Conservation (phyloP, 2,329 filamentous ascomycete species). For the Neonectria magnoliae region DNA sequence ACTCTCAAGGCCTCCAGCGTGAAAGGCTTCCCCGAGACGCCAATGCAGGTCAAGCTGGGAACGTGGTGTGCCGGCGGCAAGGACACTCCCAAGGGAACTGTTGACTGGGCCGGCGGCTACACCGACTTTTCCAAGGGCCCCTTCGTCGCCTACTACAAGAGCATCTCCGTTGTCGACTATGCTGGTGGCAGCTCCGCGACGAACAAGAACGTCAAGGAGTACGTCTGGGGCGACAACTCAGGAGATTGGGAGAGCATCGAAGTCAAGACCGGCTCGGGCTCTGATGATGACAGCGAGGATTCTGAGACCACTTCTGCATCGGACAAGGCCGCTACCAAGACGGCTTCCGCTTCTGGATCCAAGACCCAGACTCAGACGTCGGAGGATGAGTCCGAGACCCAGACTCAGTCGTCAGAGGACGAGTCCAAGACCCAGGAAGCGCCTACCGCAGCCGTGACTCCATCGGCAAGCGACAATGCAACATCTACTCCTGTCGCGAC, state of each 20-base stretch:
- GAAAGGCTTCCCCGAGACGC: conserved; percentile 74
- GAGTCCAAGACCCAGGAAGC: background rate
- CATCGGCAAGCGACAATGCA: background rate
- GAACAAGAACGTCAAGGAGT: conserved; percentile 51
- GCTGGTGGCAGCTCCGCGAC: conserved; percentile 48
- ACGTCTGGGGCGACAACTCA: conserved; percentile 53
- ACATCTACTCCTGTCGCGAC: background rate
- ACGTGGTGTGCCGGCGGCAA: conserved; percentile 70
- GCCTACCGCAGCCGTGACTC: background rate
- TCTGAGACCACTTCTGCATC: background rate
- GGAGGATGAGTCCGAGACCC: background rate
- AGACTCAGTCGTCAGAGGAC: background rate
- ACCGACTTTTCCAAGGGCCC: conserved; percentile 56
- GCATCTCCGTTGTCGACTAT: conserved; percentile 56
- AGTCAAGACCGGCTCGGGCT: conserved; percentile 29
- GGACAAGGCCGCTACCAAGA: background rate
- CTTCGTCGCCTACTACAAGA: conserved; percentile 57
- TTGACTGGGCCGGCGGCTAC: conserved; percentile 72
- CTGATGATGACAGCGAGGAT: background rate
- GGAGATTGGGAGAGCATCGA: conserved; percentile 56
- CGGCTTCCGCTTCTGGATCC: background rate
- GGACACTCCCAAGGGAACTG: conserved; percentile 73
- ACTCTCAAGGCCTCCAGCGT: conserved; percentile 70
- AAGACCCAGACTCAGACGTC: background rate
- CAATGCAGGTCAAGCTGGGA: conserved; percentile 76